Evolutionary conservation across 192 early-diverging fungal species (phyloP), one percentile per base, ranked within the genome.

Genomic region (Backusella sp.): DNA sequence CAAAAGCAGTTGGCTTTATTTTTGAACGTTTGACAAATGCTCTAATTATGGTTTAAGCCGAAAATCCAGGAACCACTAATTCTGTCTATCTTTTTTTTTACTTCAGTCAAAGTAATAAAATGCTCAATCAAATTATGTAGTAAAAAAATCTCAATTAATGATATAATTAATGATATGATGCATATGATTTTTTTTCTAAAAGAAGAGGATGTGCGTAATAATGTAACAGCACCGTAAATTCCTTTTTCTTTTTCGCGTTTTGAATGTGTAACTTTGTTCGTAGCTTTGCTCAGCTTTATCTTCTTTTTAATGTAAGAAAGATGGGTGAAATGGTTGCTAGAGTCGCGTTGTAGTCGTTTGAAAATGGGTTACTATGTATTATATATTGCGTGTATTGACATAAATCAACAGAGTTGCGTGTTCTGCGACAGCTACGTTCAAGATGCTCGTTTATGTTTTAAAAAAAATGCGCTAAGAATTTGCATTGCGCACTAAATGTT

Each of bases 51-150:
- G 56, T 62, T 28, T 62, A 62, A 62, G 56, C 56, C 56, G 56
- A 62, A 28, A 28, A 26, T 62, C 23, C 56, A 62, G 56, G 56
- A 62, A 62, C 56, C 56, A 62, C 56, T 62, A 62, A 62, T 28
- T 14, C 21, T 26, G 26, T 14, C 8, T 2, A 28, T 28, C 56
- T 14, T 26, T 62, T 59, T 26, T 9, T 21, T 19, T 49, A 12
- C 8, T 49, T 49, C 21, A 26, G 11, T 62, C 3, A 62, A 59
- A 28, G 23, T 23, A 59, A 62, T 28, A 62, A 62, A 23, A 56
- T 23, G 21, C 15, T 49, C 46, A 49, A 49, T 49, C 19, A 49
- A 49, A 4, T 21, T 3, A 28, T 28, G 28, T 62, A 62, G 23
- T n/a, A 62, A 28, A 21, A 56, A 26, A 0, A 26, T 1, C 37